Conservation (phyloP, 257 asterid species). For the Solanum appendiculatum region DNA sequence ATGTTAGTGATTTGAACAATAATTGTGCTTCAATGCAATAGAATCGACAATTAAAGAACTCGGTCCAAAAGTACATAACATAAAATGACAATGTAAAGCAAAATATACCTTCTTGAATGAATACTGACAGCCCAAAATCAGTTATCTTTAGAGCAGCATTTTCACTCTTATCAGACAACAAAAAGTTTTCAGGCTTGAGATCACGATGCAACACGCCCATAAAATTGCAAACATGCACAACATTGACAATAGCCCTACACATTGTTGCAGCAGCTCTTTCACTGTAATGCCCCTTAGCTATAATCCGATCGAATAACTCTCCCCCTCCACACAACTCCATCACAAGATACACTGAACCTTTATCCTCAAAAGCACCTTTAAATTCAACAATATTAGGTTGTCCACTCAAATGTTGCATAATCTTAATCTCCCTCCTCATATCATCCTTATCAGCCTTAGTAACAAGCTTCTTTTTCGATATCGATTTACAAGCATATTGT, state of each 20-base stretch:
- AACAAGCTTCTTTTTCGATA: slow-evolving; percentile 58
- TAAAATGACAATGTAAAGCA: not conserved
- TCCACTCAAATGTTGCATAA: slow-evolving; percentile 83
- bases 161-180: slow-evolving; percentile 52
- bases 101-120: slow-evolving; percentile 59
- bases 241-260: slow-evolving; percentile 59
- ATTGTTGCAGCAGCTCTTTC: slow-evolving; percentile 67
- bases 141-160: slow-evolving; percentile 58
- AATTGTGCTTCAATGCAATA: not conserved
- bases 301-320: slow-evolving; percentile 73
- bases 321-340: slow-evolving; percentile 86
- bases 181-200: slow-evolving; percentile 77
- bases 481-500: slow-evolving; percentile 71
- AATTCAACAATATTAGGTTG: slow-evolving; percentile 74
- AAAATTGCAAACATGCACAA: slow-evolving; percentile 69
- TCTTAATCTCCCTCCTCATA: slow-evolving; percentile 70
- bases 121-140: slow-evolving; percentile 71
- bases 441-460: slow-evolving; percentile 62
- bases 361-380: slow-evolving; percentile 74
- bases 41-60: not conserved
- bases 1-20: not conserved
- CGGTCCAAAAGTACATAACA: not conserved
- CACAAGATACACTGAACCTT: slow-evolving; percentile 55
- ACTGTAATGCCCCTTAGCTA: slow-evolving; percentile 62
- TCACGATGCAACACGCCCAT: slow-evolving; percentile 86